Percentiles rank a stretch among this genome's conserved stretches.
These are phyloP conservation scores for Beauveria rudraprayagi DNA, from an alignment of 2,329 filamentous ascomycete species.

Conservation along the genomic window DNA sequence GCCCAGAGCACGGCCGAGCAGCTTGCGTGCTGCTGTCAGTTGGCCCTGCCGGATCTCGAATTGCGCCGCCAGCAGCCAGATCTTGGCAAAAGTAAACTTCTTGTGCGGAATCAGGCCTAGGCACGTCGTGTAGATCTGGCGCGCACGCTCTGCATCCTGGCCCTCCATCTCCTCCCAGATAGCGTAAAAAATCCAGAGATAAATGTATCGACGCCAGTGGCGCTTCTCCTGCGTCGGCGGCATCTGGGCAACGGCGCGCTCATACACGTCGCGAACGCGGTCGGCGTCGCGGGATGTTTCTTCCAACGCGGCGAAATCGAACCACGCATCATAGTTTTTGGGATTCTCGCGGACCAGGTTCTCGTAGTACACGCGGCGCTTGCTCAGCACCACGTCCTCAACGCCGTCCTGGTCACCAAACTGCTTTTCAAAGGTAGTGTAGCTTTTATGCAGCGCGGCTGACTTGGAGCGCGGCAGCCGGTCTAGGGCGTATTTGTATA, in stretches of 20 bases:
- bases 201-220: conserved; percentile 95
- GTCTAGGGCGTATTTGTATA: conserved; percentile 95
- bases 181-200: conserved; percentile 96
- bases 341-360: conserved; percentile 88
- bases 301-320: conserved; percentile 87
- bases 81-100: conserved; percentile 93
- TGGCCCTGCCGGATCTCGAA: conserved; percentile 88
- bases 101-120: conserved; percentile 86
- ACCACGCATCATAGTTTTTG: conserved; percentile 96
- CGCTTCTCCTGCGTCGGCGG: conserved; percentile 94
- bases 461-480: conserved; percentile 83
- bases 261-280: conserved; percentile 84
- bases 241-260: conserved; percentile 89
- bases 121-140: conserved; percentile 86
- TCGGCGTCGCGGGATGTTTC: conserved; percentile 77
- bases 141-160: conserved; percentile 67
- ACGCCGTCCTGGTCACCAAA: conserved; percentile 90
- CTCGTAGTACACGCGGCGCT: conserved; percentile 87
- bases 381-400: conserved; percentile 91
- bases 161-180: conserved; percentile 88
- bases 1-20: conserved; percentile 81
- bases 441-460: conserved; percentile 78
- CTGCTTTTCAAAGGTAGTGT: conserved; percentile 97
- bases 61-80: conserved; percentile 89
- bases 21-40: conserved; percentile 73